Conservation (phyloP, 2,329 filamentous ascomycete species). For the Elsinoe perseae region DNA sequence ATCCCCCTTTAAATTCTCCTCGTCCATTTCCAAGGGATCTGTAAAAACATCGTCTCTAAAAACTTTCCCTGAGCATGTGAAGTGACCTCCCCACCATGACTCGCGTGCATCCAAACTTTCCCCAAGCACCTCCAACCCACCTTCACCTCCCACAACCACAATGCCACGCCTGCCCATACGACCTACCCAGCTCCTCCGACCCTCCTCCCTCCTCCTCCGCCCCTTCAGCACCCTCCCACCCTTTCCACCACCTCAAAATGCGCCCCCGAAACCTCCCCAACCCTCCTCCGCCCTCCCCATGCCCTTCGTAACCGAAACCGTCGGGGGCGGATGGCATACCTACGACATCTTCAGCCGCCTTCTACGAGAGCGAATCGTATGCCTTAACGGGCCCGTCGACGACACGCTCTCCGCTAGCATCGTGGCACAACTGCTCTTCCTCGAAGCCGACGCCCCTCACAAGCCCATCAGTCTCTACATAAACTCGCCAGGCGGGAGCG, state of each 20-base stretch:
- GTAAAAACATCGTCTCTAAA: background rate
- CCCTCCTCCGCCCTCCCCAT: slow-evolving; percentile 38
- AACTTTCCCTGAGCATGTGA: background rate
- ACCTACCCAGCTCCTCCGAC: background rate
- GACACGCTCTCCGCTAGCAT: slow-evolving; percentile 86
- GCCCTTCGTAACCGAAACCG: slow-evolving; percentile 45
- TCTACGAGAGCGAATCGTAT: slow-evolving; percentile 78
- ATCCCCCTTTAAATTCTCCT: background rate
- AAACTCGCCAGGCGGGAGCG: slow-evolving; percentile 88
- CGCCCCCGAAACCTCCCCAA: slow-evolving; percentile 18
- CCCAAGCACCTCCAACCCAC: background rate
- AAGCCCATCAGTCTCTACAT: slow-evolving; percentile 98
- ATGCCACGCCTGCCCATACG: background rate
- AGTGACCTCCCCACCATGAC: slow-evolving; percentile 6
- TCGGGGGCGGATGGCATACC: slow-evolving; percentile 45
- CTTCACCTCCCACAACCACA: background rate
- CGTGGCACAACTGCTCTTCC: slow-evolving; percentile 91
- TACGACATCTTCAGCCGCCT: slow-evolving; percentile 42
- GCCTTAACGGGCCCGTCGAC: slow-evolving; percentile 84
- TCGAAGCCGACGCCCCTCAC: slow-evolving; percentile 91
- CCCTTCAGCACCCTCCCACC: slow-evolving; percentile 15
- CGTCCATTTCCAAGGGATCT: too few relatives aligned
- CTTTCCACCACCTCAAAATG: background rate
- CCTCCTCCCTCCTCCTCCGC: slow-evolving; percentile 4
- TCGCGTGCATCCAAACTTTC: slow-evolving; percentile 4